These are phyloP conservation scores for Coniochaeta hoffmannii DNA, from an alignment of 2,329 filamentous ascomycete species.

Conservation along the genomic window DNA sequence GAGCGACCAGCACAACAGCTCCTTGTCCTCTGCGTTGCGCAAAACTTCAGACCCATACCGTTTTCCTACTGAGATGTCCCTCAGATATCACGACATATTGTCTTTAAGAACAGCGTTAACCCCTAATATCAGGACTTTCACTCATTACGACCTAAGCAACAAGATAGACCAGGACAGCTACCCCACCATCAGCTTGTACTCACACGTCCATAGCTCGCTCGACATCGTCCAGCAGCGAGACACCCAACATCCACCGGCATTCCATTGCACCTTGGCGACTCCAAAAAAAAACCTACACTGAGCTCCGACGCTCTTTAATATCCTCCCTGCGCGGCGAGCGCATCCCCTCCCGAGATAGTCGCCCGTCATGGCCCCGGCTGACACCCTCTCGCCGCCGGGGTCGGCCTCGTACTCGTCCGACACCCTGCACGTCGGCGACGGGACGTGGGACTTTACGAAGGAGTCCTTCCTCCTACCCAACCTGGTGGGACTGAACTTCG, in stretches of 20 bases:
- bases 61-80: background rate
- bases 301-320: background rate
- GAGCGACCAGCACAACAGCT: background rate
- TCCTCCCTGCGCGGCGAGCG: background rate
- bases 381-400: conserved; percentile 60
- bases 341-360: background rate
- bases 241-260: background rate
- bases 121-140: background rate
- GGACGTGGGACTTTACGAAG: conserved; percentile 72
- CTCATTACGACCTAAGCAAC: background rate
- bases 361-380: conserved; percentile 51
- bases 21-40: background rate
- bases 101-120: background rate
- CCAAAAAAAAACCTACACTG: background rate
- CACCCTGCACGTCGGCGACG: conserved; percentile 72
- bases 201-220: background rate
- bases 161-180: background rate
- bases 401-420: conserved; percentile 65
- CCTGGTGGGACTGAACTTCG: conserved; percentile 67
- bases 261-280: background rate
- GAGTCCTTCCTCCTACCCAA: conserved; percentile 76
- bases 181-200: background rate
- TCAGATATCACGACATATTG: background rate
- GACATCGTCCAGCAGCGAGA: background rate
- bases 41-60: background rate